These are phyloP conservation scores for Candida saitoana DNA, from an alignment of 805 yeast genomes.

Conservation along the genomic window DNA sequence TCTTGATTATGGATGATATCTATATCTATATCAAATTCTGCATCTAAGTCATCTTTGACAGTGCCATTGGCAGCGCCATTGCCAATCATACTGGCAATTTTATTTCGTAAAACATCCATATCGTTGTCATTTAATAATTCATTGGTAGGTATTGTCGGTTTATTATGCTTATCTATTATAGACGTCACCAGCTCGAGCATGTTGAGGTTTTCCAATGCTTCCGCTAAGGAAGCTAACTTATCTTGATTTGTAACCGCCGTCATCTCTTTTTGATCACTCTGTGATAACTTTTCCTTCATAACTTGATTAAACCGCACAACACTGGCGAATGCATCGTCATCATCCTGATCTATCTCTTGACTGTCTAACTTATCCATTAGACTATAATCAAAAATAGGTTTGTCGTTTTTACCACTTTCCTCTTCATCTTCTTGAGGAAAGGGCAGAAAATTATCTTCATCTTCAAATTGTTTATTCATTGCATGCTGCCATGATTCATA, in stretches of 20 bases:
- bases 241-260: background rate
- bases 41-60: conserved; percentile 32
- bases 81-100: conserved; percentile 22
- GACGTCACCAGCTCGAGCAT: background rate
- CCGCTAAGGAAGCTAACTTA: background rate
- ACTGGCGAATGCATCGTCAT: background rate
- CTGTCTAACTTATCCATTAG: conserved; percentile 27
- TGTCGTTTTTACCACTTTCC: conserved; percentile 8
- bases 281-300: background rate
- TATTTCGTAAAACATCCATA: conserved; percentile 25
- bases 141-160: background rate
- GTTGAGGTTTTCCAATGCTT: conserved; percentile 1
- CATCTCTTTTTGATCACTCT: conserved; percentile 1
- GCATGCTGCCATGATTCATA: conserved; percentile 38
- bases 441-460: conserved; percentile 25
- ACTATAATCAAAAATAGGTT: conserved; percentile 24
- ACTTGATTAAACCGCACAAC: background rate
- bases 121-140: conserved; percentile 22
- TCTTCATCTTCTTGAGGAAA: conserved; percentile 19
- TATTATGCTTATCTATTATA: background rate
- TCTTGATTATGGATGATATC: conserved; percentile 22
- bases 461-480: conserved; percentile 22
- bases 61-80: conserved; percentile 29
- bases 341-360: background rate
- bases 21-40: conserved; percentile 6